Evolutionary conservation across 805 yeast genomes (phyloP).

Genomic region (Pichia phayaonensis): DNA sequence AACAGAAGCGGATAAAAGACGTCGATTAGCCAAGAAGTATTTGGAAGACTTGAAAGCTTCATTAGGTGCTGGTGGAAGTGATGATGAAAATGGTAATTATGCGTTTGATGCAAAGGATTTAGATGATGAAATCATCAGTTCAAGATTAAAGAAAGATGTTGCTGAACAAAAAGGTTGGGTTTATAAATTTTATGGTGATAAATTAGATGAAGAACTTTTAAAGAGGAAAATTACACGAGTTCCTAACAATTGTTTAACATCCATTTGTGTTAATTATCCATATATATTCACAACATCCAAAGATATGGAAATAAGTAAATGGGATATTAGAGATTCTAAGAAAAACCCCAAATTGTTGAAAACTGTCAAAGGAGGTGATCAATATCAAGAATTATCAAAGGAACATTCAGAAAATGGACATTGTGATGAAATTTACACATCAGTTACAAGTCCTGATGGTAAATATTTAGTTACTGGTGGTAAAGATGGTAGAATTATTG

Average conservation of each 20-base stretch:
- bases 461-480: slow-evolving; percentile 89
- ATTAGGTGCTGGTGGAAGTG: slow-evolving; percentile 10
- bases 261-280: slow-evolving; percentile 49
- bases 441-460: slow-evolving; percentile 85
- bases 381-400: slow-evolving; percentile 33
- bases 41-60: slow-evolving; percentile 69
- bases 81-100: slow-evolving; percentile 21
- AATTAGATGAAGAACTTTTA: slow-evolving; percentile 33
- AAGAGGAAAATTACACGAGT: slow-evolving; percentile 40
- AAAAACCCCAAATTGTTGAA: slow-evolving; percentile 59
- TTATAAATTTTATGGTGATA: slow-evolving; percentile 54
- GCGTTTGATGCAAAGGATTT: slow-evolving; percentile 85
- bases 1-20: slow-evolving; percentile 85
- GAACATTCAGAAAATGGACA: slow-evolving; percentile 65
- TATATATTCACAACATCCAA: slow-evolving; percentile 75
- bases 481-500: slow-evolving; percentile 65
- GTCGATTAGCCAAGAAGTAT: slow-evolving; percentile 91
- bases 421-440: slow-evolving; percentile 62
- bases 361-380: slow-evolving; percentile 55
- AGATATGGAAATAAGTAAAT: slow-evolving; percentile 71
- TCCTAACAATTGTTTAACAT: slow-evolving; percentile 52
- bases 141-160: slow-evolving; percentile 78
- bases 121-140: slow-evolving; percentile 77
- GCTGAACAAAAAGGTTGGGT: slow-evolving; percentile 84
- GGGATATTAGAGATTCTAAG: slow-evolving; percentile 52